Evolutionary conservation across 768 basidiomycete species (phyloP), one percentile per base, ranked within the genome.

Genomic region (Rhodotorula toruloides): DNA sequence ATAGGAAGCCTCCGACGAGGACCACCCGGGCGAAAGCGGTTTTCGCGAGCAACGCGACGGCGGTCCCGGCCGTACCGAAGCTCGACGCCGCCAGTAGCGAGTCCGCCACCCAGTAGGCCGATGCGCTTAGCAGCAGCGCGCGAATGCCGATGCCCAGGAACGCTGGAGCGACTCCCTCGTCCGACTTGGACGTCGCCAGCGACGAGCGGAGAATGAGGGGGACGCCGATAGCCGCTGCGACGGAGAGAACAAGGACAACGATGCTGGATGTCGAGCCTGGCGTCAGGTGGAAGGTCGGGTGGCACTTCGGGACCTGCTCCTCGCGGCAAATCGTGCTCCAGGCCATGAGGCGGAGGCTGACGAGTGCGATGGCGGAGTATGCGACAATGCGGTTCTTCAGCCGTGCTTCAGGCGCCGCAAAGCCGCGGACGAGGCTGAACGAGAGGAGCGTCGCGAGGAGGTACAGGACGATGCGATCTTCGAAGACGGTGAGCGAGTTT

Each of bases 401-500:
- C 44, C 84, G 83, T 5, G 77, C 72, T 12, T 84, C 86, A 2
- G 89, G 87, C 0, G 89, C 87, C 0, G 83, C 78, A 60, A 90
- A 78, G 0, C 88, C 87, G 54, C 80, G 81, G 39, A 87, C 74
- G 66, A 88, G 78, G 64, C 84, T 77, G 43, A 91, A 39, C 84
- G 87, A 43, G 83, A 83, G 72, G 46, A 78, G 69, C 14, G 79
- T 75, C 49, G 86, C 75, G 65, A 86, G 79, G 59, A 98, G 82
- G 82, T 86, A 93, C 13, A 85, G 83, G 17, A 88, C 81, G 61
- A 90, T 80, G 39, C 83, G 83, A 76, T 97, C 93, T 82, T 99
- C 96, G 91, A 92, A 97, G 77, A 98, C 84, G n/a, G 89, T 90
- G 80, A 90, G 94, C 0, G 92, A 96, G 80, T 98, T 98, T 32